A percentile compares a stretch with the other conserved stretches of the same genome.
phyloP scores from a whole-genome alignment of 202 grass and related monocot genomes.

The Saccharum hybrid region DNA sequence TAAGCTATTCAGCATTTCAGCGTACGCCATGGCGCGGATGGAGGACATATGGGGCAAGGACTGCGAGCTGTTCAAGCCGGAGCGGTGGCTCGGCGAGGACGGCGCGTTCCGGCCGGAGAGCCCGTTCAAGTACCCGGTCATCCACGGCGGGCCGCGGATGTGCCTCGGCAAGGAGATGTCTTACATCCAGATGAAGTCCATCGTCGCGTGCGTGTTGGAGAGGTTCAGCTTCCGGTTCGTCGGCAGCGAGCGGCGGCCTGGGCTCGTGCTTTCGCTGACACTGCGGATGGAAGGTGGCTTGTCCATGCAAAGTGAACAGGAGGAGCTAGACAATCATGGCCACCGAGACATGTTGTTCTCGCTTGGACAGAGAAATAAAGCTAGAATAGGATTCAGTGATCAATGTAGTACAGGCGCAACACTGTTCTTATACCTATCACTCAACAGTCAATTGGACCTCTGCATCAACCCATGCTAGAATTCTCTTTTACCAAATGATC shows the following conservation, averaged over 20 bases:
- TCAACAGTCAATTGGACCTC: no score
- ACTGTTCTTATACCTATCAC: no score
- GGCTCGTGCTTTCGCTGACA: slow-evolving; percentile 53
- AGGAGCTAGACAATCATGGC: slow-evolving; percentile 1
- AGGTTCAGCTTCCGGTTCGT: slow-evolving; percentile 53
- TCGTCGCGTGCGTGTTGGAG: slow-evolving; percentile 56
- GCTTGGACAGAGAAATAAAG: no score
- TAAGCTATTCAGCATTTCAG: slow-evolving; percentile 47
- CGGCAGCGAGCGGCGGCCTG: slow-evolving; percentile 26
- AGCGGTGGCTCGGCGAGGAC: slow-evolving; percentile 69
- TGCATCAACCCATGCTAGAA: no score
- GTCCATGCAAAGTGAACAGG: slow-evolving; percentile 44
- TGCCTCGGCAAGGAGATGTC: slow-evolving; percentile 80
- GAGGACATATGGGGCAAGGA: slow-evolving; percentile 54
- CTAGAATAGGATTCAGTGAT: no score
- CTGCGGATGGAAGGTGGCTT: slow-evolving; percentile 60
- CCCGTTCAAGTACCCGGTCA: slow-evolving; percentile 59
- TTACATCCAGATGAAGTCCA: slow-evolving; percentile 75
- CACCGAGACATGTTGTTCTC: no score
- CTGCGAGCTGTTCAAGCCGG: slow-evolving; percentile 60
- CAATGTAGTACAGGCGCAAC: no score
- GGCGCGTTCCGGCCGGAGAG: slow-evolving; percentile 62
- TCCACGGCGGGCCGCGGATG: slow-evolving; percentile 62
- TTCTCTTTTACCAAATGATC: no score
- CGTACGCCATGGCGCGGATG: slow-evolving; percentile 64